These are phyloP conservation scores for Trypanosoma melophagium DNA, from an alignment of 208 protist genomes.

Conservation along the genomic window DNA sequence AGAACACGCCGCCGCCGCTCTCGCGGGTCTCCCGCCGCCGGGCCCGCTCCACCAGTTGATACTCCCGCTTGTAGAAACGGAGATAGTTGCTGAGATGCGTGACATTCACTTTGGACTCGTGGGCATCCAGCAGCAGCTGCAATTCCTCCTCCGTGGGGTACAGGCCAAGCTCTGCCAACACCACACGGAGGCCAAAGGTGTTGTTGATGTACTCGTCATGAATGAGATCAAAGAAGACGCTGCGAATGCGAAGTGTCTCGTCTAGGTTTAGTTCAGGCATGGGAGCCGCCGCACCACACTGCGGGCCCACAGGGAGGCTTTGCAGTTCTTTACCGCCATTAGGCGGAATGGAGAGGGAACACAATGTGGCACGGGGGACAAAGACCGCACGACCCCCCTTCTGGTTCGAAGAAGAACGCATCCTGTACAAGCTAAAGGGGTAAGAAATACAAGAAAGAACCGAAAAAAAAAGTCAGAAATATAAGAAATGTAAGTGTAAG, in stretches of 20 bases:
- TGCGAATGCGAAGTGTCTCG: slow-evolving; percentile 57
- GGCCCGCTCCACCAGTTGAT: slow-evolving; percentile 22
- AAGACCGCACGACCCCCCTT: background rate
- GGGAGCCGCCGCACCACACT: slow-evolving; percentile 19
- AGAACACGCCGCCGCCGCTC: background rate
- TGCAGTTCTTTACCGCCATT: slow-evolving; percentile 5
- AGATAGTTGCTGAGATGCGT: slow-evolving; percentile 67
- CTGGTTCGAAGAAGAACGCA: too few relatives aligned
- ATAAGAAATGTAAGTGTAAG: too few relatives aligned
- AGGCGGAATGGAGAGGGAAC: background rate
- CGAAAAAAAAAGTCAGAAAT: too few relatives aligned
- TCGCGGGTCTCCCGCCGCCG: background rate
- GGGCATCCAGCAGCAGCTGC: slow-evolving; percentile 49
- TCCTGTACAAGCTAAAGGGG: too few relatives aligned
- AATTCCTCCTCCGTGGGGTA: slow-evolving; percentile 76
- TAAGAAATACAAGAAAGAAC: too few relatives aligned
- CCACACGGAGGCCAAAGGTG: slow-evolving; percentile 65
- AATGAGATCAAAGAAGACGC: slow-evolving; percentile 41
- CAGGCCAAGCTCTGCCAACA: slow-evolving; percentile 70
- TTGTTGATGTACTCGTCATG: slow-evolving; percentile 73
- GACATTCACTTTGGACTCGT: slow-evolving; percentile 64
- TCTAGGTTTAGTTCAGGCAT: slow-evolving; percentile 73
- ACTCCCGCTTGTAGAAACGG: slow-evolving; percentile 81
- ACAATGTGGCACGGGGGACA: background rate
- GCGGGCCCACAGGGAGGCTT: background rate